Conservation (phyloP, 2,329 filamentous ascomycete genomes). For the Rhytidhysteron rufulum region DNA sequence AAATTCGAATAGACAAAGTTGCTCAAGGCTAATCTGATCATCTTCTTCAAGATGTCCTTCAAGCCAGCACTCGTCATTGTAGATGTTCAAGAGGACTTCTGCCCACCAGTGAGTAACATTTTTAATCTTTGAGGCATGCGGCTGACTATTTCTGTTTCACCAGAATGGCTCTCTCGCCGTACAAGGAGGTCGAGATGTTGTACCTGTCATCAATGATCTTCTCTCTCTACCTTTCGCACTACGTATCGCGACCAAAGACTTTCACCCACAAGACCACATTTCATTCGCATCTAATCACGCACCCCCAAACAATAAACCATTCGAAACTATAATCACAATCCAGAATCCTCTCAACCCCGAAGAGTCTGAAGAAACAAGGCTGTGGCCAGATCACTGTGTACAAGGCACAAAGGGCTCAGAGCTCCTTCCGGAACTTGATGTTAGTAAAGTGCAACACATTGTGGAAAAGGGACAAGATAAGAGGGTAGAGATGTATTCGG, state of each 20-base stretch:
- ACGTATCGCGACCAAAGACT: slow-evolving; percentile 88
- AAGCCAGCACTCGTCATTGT: slow-evolving; percentile 67
- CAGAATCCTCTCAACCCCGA: slow-evolving; percentile 60
- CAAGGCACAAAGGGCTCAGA: slow-evolving; percentile 68
- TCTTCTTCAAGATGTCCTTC: too few relatives aligned
- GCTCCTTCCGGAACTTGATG: slow-evolving; percentile 68
- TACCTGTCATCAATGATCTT: slow-evolving; percentile 69
- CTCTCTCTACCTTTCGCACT: slow-evolving; percentile 67
- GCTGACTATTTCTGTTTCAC: slow-evolving; percentile 12
- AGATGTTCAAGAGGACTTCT: slow-evolving; percentile 94
- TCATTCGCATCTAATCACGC: slow-evolving; percentile 83
- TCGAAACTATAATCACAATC: slow-evolving; percentile 62
- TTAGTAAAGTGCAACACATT: slow-evolving; percentile 56
- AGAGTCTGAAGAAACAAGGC: slow-evolving; percentile 61
- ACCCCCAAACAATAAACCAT: slow-evolving; percentile 61
- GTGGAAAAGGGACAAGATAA: slow-evolving; percentile 75
- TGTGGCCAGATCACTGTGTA: slow-evolving; percentile 93
- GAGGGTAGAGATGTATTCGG: slow-evolving; percentile 88
- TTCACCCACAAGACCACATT: slow-evolving; percentile 76
- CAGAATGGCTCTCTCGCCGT: slow-evolving; percentile 85
- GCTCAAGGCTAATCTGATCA: too few relatives aligned
- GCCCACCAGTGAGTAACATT: slow-evolving; percentile 66
- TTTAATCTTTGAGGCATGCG: too few relatives aligned
- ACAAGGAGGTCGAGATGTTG: slow-evolving; percentile 65
- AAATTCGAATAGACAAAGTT: too few relatives aligned